phyloP scores from a whole-genome alignment of 2,329 filamentous ascomycete genomes.

The Colletotrichum ledebouriae region DNA sequence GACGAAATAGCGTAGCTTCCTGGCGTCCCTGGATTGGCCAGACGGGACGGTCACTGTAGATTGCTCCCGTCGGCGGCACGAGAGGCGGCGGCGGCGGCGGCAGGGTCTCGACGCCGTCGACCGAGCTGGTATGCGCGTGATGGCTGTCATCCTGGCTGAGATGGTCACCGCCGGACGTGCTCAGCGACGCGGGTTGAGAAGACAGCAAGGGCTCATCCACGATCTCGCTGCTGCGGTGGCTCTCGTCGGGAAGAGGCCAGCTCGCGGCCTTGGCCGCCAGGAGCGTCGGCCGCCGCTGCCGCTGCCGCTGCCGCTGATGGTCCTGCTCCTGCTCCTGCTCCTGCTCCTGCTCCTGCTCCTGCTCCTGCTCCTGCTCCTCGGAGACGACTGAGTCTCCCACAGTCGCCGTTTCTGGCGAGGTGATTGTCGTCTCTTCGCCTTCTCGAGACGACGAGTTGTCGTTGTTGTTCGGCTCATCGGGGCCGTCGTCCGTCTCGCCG shows the following conservation, averaged over 20 bases:
- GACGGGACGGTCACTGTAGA: slow-evolving; percentile 41
- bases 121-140: slow-evolving; percentile 28
- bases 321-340: not conserved
- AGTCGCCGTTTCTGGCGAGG: slow-evolving; percentile 26
- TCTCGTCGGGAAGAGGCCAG: slow-evolving; percentile 28
- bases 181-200: slow-evolving; percentile 24
- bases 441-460: slow-evolving; percentile 8
- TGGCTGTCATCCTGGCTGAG: slow-evolving; percentile 8
- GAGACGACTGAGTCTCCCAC: slow-evolving; percentile 5
- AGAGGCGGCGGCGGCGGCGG: slow-evolving; percentile 33
- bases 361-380: not conserved
- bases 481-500: slow-evolving; percentile 25
- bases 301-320: no score
- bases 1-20: slow-evolving; percentile 52
- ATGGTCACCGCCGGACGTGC: slow-evolving; percentile 21
- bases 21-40: slow-evolving; percentile 50
- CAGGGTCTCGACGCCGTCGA: slow-evolving; percentile 7
- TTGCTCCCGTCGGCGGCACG: slow-evolving; percentile 42
- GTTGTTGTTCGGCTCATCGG: slow-evolving; percentile 3
- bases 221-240: not conserved
- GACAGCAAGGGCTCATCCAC: slow-evolving; percentile 19
- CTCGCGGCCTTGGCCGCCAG: slow-evolving; percentile 35
- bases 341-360: slow-evolving; percentile 3
- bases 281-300: slow-evolving; percentile 14
- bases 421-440: slow-evolving; percentile 7